Conservation (phyloP, 2,329 filamentous ascomycete genomes). For the Phaeosphaeria sp. region DNA sequence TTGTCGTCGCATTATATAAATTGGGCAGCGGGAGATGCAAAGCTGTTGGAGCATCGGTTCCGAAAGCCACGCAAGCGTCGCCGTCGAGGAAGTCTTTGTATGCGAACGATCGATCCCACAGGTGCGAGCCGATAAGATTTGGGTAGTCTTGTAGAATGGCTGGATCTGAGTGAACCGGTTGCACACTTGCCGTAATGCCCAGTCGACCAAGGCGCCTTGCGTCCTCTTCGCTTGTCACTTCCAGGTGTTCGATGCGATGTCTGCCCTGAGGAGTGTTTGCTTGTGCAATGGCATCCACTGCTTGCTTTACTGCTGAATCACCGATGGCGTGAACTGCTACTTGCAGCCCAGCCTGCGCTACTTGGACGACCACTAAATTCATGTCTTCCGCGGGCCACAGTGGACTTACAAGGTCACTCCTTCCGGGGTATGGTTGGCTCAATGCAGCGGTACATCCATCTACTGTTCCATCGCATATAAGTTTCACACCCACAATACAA, state of each 20-base stretch:
- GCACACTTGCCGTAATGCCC: conserved; percentile 81
- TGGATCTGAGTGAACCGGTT: conserved; percentile 87
- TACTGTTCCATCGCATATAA: conserved; percentile 67
- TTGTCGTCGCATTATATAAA: conserved; percentile 62
- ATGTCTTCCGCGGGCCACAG: conserved; percentile 14
- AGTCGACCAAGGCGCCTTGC: conserved; percentile 60
- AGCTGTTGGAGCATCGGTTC: conserved; percentile 64
- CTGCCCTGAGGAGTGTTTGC: conserved; percentile 42
- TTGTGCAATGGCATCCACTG: conserved; percentile 56
- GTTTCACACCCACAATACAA: conserved; percentile 64
- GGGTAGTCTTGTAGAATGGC: conserved; percentile 66
- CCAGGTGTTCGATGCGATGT: conserved; percentile 68
- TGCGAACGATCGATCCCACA: conserved; percentile 64
- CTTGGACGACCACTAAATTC: conserved; percentile 36
- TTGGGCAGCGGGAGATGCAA: conserved; percentile 60
- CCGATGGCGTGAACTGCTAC: conserved; percentile 69
- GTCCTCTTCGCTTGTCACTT: conserved; percentile 55
- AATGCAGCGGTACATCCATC: conserved; percentile 68
- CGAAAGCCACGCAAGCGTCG: conserved; percentile 61
- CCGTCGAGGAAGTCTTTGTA: conserved; percentile 63
- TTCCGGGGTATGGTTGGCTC: conserved; percentile 58
- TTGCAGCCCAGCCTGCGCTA: conserved; percentile 61
- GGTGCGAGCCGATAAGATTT: conserved; percentile 56
- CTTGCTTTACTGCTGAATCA: conserved; percentile 61
- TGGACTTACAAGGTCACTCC: conserved; percentile 5